phyloP scores from a whole-genome alignment of 305 asterid genomes.

The Fraxinus albicans region DNA sequence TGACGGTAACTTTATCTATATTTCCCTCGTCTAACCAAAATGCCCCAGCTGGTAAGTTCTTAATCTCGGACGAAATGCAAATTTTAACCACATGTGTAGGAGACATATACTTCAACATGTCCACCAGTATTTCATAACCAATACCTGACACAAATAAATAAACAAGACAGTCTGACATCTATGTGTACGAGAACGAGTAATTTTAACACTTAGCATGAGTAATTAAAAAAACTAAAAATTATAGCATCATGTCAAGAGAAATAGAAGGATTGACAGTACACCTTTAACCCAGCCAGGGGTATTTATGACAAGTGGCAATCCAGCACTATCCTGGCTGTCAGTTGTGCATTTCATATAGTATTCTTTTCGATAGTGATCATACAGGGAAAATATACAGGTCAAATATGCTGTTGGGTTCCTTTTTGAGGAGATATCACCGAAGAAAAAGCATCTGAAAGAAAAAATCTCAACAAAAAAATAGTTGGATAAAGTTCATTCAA shows the following conservation, averaged over 20 bases:
- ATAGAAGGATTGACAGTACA: constrained; percentile 23
- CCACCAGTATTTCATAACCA: constrained; percentile 84
- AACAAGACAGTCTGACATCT: constrained; percentile 15
- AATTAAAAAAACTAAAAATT: background rate
- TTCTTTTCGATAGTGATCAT: constrained; percentile 59
- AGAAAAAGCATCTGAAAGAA: constrained; percentile 82
- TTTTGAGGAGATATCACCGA: constrained; percentile 88
- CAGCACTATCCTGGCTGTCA: constrained; percentile 34
- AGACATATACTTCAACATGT: constrained; percentile 63
- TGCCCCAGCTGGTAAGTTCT: constrained; percentile 84
- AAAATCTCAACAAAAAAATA: constrained; percentile 21
- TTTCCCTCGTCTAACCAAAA: constrained; percentile 71
- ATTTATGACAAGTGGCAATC: constrained; percentile 83
- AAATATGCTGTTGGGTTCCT: constrained; percentile 74
- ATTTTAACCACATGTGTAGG: constrained; percentile 88
- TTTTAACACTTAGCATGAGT: background rate
- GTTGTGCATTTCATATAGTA: constrained; percentile 25
- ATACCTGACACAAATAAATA: constrained; percentile 54
- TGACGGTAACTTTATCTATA: constrained; percentile 35
- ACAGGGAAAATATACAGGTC: constrained; percentile 54
- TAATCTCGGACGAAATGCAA: constrained; percentile 49
- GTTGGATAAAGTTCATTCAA: constrained; percentile 13
- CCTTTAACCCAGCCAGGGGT: constrained; percentile 99
- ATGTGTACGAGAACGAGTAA: background rate
- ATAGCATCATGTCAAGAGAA: constrained; percentile 8